These are phyloP conservation scores for Sporormia fimetaria DNA, from an alignment of 495 filamentous ascomycete genomes.

Conservation along the genomic window DNA sequence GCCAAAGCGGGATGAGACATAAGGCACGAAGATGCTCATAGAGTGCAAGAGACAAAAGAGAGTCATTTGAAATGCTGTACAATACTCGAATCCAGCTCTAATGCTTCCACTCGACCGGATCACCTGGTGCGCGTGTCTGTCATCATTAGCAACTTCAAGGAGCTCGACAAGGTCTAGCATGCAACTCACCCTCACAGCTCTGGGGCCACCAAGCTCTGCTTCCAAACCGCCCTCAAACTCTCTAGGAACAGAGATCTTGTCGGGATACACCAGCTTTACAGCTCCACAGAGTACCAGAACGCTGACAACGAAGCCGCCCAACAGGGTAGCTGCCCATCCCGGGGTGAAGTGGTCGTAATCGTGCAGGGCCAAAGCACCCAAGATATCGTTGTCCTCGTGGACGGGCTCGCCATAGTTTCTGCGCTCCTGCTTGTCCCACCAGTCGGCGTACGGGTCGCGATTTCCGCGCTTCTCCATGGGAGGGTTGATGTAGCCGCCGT, in stretches of 20 bases:
- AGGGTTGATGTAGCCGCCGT: constrained; percentile 87
- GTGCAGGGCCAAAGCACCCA: constrained; percentile 81
- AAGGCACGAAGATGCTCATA: too few species aligned
- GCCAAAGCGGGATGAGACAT: too few species aligned
- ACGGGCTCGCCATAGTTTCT: constrained; percentile 91
- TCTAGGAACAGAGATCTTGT: constrained; percentile 63
- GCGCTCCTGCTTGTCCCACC: constrained; percentile 97
- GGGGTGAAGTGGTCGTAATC: constrained; percentile 77
- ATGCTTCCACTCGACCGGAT: background rate
- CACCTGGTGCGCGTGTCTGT: background rate
- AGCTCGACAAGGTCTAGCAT: background rate
- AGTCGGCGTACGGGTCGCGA: constrained; percentile 86
- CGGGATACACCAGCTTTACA: constrained; percentile 69
- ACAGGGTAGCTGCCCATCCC: constrained; percentile 57
- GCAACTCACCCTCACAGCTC: constrained; percentile 30
- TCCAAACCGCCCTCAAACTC: constrained; percentile 77
- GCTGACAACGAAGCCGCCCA: constrained; percentile 60
- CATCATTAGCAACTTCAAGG: background rate
- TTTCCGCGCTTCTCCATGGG: constrained; percentile 68
- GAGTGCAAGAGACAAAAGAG: too few species aligned
- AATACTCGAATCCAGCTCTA: too few species aligned
- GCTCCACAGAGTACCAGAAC: constrained; percentile 60
- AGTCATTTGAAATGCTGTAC: too few species aligned
- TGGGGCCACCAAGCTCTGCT: constrained; percentile 68
- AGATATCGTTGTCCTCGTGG: constrained; percentile 93